Conservation (phyloP, 1,284 basidiomycete genomes). For the Malassezia psittaci region DNA sequence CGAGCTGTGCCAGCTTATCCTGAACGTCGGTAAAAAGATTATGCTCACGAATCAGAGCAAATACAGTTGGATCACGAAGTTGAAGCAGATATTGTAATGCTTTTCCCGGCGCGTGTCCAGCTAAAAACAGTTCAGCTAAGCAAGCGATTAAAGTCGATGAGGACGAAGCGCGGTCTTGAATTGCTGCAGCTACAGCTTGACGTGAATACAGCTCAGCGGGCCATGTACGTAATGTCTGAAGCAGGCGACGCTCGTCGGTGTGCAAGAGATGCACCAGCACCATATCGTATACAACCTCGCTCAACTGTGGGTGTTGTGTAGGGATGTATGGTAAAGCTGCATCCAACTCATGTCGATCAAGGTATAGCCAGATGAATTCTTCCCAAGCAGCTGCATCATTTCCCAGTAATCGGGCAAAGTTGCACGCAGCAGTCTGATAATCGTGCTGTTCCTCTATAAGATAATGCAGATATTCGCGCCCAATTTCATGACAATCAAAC, state of each 20-base stretch:
- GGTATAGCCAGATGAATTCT: slow-evolving; percentile 84
- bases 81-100: slow-evolving; percentile 81
- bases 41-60: slow-evolving; percentile 85
- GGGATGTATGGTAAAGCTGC: slow-evolving; percentile 82
- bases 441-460: slow-evolving; percentile 55
- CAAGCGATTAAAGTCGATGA: slow-evolving; percentile 72
- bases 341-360: slow-evolving; percentile 69
- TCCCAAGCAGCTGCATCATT: slow-evolving; percentile 77
- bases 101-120: slow-evolving; percentile 82
- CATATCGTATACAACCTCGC: slow-evolving; percentile 85
- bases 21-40: slow-evolving; percentile 90
- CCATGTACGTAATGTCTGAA: slow-evolving; percentile 75
- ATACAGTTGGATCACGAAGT: slow-evolving; percentile 75
- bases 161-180: slow-evolving; percentile 63
- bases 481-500: slow-evolving; percentile 55
- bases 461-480: slow-evolving; percentile 35
- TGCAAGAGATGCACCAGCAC: slow-evolving; percentile 76
- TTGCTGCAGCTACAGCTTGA: slow-evolving; percentile 70
- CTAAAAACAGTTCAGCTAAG: slow-evolving; percentile 78
- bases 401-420: slow-evolving; percentile 78
- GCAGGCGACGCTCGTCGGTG: slow-evolving; percentile 64
- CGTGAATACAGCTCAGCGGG: slow-evolving; percentile 82
- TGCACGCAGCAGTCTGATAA: slow-evolving; percentile 67
- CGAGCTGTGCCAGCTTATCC: slow-evolving; percentile 78
- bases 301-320: slow-evolving; percentile 66